Evolutionary conservation across 805 yeast species (phyloP).

Genomic region (Wickerhamomyces silvicola): DNA sequence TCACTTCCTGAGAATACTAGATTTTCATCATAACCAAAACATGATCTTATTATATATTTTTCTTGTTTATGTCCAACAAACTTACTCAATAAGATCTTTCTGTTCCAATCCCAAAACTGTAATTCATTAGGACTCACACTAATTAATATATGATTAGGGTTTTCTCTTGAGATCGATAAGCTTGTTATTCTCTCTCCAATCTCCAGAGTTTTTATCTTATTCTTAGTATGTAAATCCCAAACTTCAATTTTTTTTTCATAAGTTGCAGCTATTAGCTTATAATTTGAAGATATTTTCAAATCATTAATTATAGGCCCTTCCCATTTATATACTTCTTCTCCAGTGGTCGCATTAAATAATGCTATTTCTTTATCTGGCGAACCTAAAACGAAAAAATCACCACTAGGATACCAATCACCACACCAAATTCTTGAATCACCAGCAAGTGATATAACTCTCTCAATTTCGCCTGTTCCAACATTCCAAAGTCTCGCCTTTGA

Average conservation of each 20-base stretch:
- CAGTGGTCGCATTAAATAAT: conserved; percentile 33
- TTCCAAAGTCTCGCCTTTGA: conserved; percentile 67
- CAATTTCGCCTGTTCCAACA: conserved; percentile 32
- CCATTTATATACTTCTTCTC: conserved; percentile 23
- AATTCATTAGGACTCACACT: conserved; percentile 70
- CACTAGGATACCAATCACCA: conserved; percentile 65
- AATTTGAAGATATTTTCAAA: conserved; percentile 59
- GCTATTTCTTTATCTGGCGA: conserved; percentile 67
- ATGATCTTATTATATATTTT: conserved; percentile 63
- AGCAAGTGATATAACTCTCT: conserved; percentile 13
- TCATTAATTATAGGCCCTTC: conserved; percentile 55
- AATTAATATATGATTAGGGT: conserved; percentile 49
- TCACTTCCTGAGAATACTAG: conserved; percentile 77
- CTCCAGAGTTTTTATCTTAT: conserved; percentile 37
- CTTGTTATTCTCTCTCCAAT: conserved; percentile 60
- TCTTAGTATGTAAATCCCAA: conserved; percentile 42
- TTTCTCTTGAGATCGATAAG: conserved; percentile 48
- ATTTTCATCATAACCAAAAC: conserved; percentile 69
- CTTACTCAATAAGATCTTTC: conserved; percentile 51
- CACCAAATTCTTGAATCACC: conserved; percentile 38
- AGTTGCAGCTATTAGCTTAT: conserved; percentile 58
- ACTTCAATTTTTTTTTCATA: conserved; percentile 57
- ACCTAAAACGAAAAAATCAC: conserved; percentile 56
- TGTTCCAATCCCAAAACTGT: conserved; percentile 72
- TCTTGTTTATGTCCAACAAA: conserved; percentile 70